Evolutionary conservation across 176 grass and related monocot genomes (phyloP).

Genomic region (Zoysia japonica): DNA sequence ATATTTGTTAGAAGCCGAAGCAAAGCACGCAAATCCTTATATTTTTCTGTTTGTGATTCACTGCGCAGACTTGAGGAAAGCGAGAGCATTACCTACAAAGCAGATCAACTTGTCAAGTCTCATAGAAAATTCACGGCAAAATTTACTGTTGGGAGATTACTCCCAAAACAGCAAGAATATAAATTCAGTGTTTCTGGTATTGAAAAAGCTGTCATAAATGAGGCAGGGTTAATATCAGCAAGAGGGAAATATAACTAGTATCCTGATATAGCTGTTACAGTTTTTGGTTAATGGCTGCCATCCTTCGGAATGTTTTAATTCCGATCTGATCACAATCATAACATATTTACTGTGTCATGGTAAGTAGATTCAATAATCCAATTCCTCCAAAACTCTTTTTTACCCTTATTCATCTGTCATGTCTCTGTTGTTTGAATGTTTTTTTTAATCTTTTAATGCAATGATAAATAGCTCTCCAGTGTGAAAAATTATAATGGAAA

Average conservation of each 20-base stretch:
- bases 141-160: conserved; percentile 9
- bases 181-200: not conserved
- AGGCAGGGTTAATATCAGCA: not conserved
- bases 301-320: not conserved
- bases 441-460: not conserved
- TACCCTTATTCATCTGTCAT: not conserved
- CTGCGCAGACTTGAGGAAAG: conserved; percentile 80
- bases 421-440: not conserved
- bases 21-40: conserved; percentile 96
- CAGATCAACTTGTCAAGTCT: conserved; percentile 30
- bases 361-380: conserved; percentile 11
- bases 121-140: conserved; percentile 12
- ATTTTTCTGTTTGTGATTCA: conserved; percentile 93
- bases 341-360: not conserved
- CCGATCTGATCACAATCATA: not conserved
- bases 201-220: not conserved
- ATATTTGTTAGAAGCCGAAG: conserved; percentile 97
- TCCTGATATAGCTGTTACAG: not conserved
- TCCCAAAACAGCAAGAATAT: conserved; percentile 24
- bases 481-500: not conserved
- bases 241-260: conserved; percentile 4
- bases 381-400: not conserved
- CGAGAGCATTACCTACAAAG: conserved; percentile 77
- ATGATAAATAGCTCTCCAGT: not conserved
- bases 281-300: not conserved